These are phyloP conservation scores for Stylosanthes scabra DNA, from an alignment of 331 rosid species.

Conservation along the genomic window DNA sequence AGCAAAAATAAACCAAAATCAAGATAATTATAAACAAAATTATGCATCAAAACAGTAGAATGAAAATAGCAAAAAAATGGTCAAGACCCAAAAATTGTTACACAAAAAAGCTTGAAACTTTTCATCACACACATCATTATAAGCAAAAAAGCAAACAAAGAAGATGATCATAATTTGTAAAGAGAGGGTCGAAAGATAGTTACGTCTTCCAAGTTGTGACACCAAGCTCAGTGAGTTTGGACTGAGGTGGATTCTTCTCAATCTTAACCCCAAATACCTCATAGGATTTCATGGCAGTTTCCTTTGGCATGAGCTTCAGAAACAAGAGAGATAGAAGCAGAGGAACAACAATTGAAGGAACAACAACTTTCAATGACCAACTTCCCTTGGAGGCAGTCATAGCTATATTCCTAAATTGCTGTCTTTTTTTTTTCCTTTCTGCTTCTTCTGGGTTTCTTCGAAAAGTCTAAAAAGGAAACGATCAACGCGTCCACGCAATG, in stretches of 20 bases:
- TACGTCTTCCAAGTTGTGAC: conserved; percentile 66
- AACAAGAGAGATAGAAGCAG: conserved; percentile 39
- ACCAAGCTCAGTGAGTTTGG: conserved; percentile 62
- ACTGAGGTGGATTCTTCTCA: conserved; percentile 59
- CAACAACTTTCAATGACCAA: conserved; percentile 10
- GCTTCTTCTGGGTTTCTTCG: not conserved
- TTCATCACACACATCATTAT: conserved; percentile 4
- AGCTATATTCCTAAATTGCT: conserved; percentile 6
- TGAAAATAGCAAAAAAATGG: not conserved
- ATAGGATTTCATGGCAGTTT: conserved; percentile 38
- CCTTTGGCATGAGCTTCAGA: conserved; percentile 20
- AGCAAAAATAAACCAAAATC: not conserved
- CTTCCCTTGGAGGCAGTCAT: conserved; percentile 13
- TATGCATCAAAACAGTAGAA: too few species aligned
- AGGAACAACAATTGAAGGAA: conserved; percentile 34
- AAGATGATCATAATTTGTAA: not conserved
- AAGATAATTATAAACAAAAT: too few species aligned
- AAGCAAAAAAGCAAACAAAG: conserved; percentile 1
- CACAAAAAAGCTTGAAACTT: conserved; percentile 36
- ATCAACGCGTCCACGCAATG: not conserved
- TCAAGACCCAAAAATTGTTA: conserved; percentile 35
- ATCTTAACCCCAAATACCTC: conserved; percentile 71
- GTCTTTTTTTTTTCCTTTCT: not conserved
- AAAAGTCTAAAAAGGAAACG: not conserved
- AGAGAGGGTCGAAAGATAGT: conserved; percentile 17